These are phyloP conservation scores for Pythium volutum DNA, from an alignment of 352 stramenopile genomes.

Conservation along the genomic window DNA sequence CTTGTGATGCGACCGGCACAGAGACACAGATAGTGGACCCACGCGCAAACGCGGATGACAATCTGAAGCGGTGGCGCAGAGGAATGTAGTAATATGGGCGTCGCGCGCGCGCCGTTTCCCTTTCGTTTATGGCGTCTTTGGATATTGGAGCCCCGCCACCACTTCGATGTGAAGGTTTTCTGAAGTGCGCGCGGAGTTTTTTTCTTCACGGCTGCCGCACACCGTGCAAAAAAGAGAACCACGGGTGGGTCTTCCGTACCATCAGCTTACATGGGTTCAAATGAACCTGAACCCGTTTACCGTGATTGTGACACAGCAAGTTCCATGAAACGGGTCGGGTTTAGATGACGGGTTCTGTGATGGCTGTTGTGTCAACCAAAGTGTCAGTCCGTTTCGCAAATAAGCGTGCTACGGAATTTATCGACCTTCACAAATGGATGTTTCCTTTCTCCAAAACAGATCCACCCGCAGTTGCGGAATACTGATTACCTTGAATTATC, in stretches of 20 bases:
- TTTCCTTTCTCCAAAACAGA: too few relatives aligned
- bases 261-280: neutral
- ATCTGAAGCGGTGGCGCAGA: neutral
- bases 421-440: too few relatives aligned
- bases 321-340: neutral
- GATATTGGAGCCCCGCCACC: neutral
- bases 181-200: conserved; percentile 23
- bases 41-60: neutral
- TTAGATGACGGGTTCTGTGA: neutral
- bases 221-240: conserved; percentile 27
- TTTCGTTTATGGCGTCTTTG: neutral
- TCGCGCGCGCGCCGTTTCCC: neutral
- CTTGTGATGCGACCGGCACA: neutral
- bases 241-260: conserved; percentile 1
- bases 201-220: conserved; percentile 15
- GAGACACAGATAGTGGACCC: neutral
- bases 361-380: conserved; percentile 2
- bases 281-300: neutral
- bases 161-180: conserved; percentile 28
- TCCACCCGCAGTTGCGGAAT: too few relatives aligned
- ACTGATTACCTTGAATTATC: too few relatives aligned
- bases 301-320: neutral
- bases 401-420: too few relatives aligned
- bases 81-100: neutral
- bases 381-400: too few relatives aligned